Conservation (phyloP, 2,329 filamentous ascomycete species). For the Decorospora gaudefroyi region DNA sequence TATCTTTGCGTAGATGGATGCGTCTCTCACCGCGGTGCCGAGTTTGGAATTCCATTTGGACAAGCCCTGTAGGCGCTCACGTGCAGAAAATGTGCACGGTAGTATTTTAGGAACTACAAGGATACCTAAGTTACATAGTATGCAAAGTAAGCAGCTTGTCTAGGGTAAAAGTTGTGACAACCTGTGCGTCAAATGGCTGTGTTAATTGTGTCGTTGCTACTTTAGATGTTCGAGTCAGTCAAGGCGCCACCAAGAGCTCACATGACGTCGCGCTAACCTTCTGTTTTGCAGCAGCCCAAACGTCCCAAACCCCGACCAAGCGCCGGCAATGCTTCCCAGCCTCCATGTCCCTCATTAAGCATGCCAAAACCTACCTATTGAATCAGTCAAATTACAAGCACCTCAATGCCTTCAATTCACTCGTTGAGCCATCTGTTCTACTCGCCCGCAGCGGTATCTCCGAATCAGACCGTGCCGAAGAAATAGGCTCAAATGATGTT, state of each 20-base stretch:
- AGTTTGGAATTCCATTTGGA: too few relatives aligned
- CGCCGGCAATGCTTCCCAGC: slow-evolving; percentile 29
- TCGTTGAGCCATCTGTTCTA: slow-evolving; percentile 28
- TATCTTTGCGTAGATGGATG: too few relatives aligned
- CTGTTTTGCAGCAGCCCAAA: slow-evolving; percentile 9
- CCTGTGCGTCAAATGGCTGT: too few relatives aligned
- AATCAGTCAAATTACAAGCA: slow-evolving; percentile 40
- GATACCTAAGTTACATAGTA: too few relatives aligned
- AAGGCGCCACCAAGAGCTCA: not conserved
- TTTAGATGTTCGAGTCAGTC: slow-evolving; percentile 10
- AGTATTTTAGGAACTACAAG: too few relatives aligned
- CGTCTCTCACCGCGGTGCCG: too few relatives aligned
- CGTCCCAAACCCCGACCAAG: slow-evolving; percentile 14
- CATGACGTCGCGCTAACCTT: slow-evolving; percentile 24
- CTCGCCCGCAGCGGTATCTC: slow-evolving; percentile 27
- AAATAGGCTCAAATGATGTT: too few relatives aligned
- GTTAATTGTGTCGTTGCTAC: too few relatives aligned
- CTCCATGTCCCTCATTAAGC: slow-evolving; percentile 48
- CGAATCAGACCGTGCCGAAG: slow-evolving; percentile 7
- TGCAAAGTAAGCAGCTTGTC: too few relatives aligned
- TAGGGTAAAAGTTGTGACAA: too few relatives aligned
- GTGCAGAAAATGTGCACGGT: too few relatives aligned
- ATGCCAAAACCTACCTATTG: slow-evolving; percentile 43
- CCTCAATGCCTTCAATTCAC: slow-evolving; percentile 49
- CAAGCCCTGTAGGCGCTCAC: too few relatives aligned